phyloP scores from a whole-genome alignment of 805 yeast genomes.

The Barnettozyma pratensis region DNA sequence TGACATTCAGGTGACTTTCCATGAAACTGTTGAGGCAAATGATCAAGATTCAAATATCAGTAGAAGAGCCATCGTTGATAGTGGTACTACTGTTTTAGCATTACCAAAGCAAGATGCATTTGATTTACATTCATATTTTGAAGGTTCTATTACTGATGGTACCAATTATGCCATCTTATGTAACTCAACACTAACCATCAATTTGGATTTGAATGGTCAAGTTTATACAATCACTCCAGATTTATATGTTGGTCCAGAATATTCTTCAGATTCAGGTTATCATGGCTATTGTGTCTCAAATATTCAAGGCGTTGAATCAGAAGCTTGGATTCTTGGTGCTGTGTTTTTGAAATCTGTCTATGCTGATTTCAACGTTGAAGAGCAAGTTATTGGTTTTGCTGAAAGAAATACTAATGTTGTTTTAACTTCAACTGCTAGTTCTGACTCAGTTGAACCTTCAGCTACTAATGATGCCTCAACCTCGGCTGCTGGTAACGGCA shows the following conservation, averaged over 20 bases:
- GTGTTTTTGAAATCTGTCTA: conserved; percentile 51
- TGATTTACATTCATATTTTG: conserved; percentile 47
- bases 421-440: conserved; percentile 19
- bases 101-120: conserved; percentile 52
- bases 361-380: conserved; percentile 51
- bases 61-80: conserved; percentile 51
- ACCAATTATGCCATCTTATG: conserved; percentile 58
- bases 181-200: conserved; percentile 38
- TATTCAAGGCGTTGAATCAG: conserved; percentile 49
- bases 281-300: conserved; percentile 58
- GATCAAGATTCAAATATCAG: conserved; percentile 12
- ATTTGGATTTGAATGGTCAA: conserved; percentile 37
- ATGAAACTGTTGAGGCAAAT: conserved; percentile 13
- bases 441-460: neutral
- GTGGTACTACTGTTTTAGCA: conserved; percentile 62
- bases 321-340: conserved; percentile 61
- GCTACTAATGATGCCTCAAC: neutral
- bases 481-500: neutral
- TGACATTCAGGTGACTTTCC: conserved; percentile 29
- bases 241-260: conserved; percentile 45
- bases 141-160: conserved; percentile 49
- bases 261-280: conserved; percentile 31
- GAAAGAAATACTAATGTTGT: conserved; percentile 29
- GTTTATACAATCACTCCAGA: conserved; percentile 40
- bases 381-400: conserved; percentile 51